Evolutionary conservation across 1,284 basidiomycete species (phyloP), one percentile per base, ranked within the genome.

Genomic region (Ustilago trichophora): DNA sequence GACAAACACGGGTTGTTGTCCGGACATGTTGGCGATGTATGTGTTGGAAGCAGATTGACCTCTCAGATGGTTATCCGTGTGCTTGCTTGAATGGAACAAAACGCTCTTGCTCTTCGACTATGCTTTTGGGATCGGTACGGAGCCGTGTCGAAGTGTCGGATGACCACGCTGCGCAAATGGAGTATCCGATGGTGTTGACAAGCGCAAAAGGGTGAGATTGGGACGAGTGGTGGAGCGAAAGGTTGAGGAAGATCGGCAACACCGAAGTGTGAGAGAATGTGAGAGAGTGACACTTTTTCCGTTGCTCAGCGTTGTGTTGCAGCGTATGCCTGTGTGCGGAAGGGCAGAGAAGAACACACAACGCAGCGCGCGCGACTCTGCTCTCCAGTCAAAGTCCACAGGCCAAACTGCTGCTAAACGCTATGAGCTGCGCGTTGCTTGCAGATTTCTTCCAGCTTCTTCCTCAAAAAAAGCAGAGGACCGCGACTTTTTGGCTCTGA

Each of bases 1-100:
- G 32, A 80, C 77, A 57, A 80, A 80, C 37, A 80, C 78, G 18
- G 73, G 77, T 56, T 80, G 78, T 49, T 80, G 77, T 38, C 70
- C 77, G 18, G 78, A 72, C 77, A 79, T 79, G 49, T n/a, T 13
- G 26, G 19, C 27, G 27, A 29, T 7, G 27, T 7, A 7, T 7
- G 13, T 29, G 13, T 29, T 13, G 8, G 27, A 29, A 19, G 25
- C n/a, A 33, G 16, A 37, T 41, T n/a, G n/a, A n/a, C n/a, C n/a
- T n/a, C n/a, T n/a, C n/a, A n/a, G n/a, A 33, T n/a, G n/a, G n/a
- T n/a, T n/a, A n/a, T n/a, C n/a, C n/a, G n/a, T n/a, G n/a, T n/a
- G n/a, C n/a, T n/a, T n/a, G n/a, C n/a, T n/a, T n/a, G n/a, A n/a
- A n/a, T n/a, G n/a, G n/a, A n/a, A n/a, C n/a, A n/a, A n/a, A n/a